Percentiles rank a stretch among this genome's conserved stretches.
These are phyloP conservation scores for Phyllachora maydis DNA, from an alignment of 2,329 filamentous ascomycete genomes.

Conservation along the genomic window DNA sequence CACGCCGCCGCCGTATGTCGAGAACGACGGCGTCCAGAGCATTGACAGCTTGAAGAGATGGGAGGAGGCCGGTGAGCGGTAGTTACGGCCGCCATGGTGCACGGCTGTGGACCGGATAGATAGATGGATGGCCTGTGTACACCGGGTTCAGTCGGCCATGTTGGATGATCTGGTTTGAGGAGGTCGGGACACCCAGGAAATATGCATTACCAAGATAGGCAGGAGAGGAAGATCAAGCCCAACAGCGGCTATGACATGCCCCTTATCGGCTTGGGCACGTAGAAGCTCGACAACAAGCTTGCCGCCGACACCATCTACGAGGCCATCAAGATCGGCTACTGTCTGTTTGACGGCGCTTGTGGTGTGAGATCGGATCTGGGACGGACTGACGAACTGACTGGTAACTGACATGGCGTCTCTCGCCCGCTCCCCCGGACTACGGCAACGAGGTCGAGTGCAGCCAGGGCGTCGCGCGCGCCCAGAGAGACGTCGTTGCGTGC, in stretches of 20 bases:
- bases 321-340: constrained; percentile 42
- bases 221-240: constrained; percentile 36
- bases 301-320: constrained; percentile 64
- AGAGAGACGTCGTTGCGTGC: too few species aligned
- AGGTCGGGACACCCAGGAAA: too few species aligned
- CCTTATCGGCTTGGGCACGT: constrained; percentile 58
- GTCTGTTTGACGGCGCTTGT: constrained; percentile 37
- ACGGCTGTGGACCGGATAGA: too few species aligned
- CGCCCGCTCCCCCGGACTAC: constrained; percentile 39
- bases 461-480: constrained; percentile 56
- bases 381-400: background rate
- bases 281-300: constrained; percentile 61
- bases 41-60: too few species aligned
- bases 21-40: constrained; percentile 6
- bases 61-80: too few species aligned
- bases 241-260: constrained; percentile 50
- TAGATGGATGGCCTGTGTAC: too few species aligned
- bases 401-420: too few species aligned
- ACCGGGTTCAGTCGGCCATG: too few species aligned
- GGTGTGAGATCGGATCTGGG: constrained; percentile 13
- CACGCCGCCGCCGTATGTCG: constrained; percentile 23
- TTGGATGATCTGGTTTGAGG: too few species aligned
- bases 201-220: too few species aligned
- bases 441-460: constrained; percentile 66
- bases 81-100: too few species aligned